These are phyloP conservation scores for Pseudocercospora fijiensis DNA, from an alignment of 2,329 filamentous ascomycete genomes.

Conservation along the genomic window DNA sequence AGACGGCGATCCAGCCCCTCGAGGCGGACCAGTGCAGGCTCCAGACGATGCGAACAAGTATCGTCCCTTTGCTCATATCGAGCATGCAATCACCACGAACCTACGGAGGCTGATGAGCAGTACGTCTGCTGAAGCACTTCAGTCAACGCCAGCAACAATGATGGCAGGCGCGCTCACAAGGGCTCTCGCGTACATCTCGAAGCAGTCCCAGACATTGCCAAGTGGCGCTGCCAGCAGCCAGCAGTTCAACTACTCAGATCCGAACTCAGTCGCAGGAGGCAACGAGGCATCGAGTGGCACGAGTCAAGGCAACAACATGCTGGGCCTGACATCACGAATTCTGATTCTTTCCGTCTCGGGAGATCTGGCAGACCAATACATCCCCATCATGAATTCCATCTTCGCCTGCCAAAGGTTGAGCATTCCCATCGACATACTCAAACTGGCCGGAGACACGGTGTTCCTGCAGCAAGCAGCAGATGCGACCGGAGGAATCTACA, in stretches of 20 bases:
- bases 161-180: constrained; percentile 88
- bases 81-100: constrained; percentile 73
- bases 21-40: constrained; percentile 31
- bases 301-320: constrained; percentile 37
- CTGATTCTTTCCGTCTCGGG: constrained; percentile 87
- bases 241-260: constrained; percentile 60
- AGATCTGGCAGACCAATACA: constrained; percentile 85
- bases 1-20: constrained; percentile 26
- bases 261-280: constrained; percentile 48
- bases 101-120: constrained; percentile 69
- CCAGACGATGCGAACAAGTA: constrained; percentile 76
- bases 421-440: constrained; percentile 89
- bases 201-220: constrained; percentile 56
- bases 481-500: constrained; percentile 69
- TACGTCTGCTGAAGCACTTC: constrained; percentile 65
- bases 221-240: constrained; percentile 50
- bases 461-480: constrained; percentile 90
- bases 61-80: constrained; percentile 83
- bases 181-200: constrained; percentile 87
- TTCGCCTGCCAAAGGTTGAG: constrained; percentile 87
- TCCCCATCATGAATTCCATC: constrained; percentile 96
- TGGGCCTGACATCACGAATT: constrained; percentile 72
- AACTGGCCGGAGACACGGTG: constrained; percentile 80
- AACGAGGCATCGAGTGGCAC: constrained; percentile 49
- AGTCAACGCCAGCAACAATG: constrained; percentile 73